These are phyloP conservation scores for Mortierella sp. DNA, from an alignment of 371 early-diverging fungal species.

Conservation along the genomic window DNA sequence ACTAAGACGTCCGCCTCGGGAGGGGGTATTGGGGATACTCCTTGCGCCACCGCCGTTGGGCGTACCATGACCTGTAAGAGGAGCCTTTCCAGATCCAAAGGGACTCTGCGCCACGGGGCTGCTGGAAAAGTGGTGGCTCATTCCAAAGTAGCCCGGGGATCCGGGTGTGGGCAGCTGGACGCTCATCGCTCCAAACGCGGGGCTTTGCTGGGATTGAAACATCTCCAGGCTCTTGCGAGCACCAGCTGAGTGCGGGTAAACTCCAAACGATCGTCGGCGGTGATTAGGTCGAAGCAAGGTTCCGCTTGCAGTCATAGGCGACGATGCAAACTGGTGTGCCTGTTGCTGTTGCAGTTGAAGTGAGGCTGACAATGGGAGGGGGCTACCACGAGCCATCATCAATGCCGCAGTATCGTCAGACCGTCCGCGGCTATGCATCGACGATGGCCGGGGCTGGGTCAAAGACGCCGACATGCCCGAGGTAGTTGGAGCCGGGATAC, in stretches of 20 bases:
- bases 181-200: not conserved
- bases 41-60: constrained; percentile 6
- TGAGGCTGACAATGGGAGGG: constrained; percentile 2
- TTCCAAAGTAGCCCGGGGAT: constrained; percentile 38
- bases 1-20: constrained; percentile 40
- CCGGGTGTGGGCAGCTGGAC: constrained; percentile 10
- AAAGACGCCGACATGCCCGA: constrained; percentile 2
- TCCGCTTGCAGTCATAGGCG: constrained; percentile 32
- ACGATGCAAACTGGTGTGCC: constrained; percentile 23
- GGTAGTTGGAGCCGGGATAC: constrained; percentile 16
- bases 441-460: constrained; percentile 15
- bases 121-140: constrained; percentile 11
- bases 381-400: not conserved
- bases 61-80: not conserved
- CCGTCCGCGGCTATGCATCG: constrained; percentile 31
- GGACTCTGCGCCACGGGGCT: constrained; percentile 21
- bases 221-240: constrained; percentile 22
- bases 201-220: constrained; percentile 15
- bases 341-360: constrained; percentile 21
- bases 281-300: constrained; percentile 21
- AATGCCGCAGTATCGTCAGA: constrained; percentile 25
- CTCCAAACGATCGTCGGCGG: constrained; percentile 33
- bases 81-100: constrained; percentile 28
- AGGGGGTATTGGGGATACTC: constrained; percentile 48
- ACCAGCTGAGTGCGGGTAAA: constrained; percentile 14